Evolutionary conservation across 345 rosid species (phyloP), one percentile per base, ranked within the genome.

Genomic region (Clarkia xantiana): DNA sequence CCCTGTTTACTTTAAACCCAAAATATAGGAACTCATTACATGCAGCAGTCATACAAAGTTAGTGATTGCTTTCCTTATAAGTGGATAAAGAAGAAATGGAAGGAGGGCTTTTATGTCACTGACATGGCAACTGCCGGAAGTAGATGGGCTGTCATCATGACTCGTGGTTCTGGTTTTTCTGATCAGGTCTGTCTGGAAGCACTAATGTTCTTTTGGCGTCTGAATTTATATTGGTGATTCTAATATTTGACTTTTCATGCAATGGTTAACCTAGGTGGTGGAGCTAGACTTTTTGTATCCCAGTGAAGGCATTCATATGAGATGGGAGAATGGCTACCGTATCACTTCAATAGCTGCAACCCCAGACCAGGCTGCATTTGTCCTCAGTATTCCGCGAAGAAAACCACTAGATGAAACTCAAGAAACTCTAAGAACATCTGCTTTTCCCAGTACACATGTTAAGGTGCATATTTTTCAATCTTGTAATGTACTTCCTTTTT

Each of bases 21-120:
- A 42, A 47, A 55, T 51, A 40, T 71, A 91, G 98, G 98, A 49
- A 86, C 93, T 10, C 89, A 79, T 51, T 91, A 81, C 73, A 53
- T 79, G 70, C 98, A 91, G 70, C 98, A 91, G 67, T 91, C 98
- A 1, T 91, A 91, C 57, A 91, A 91, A 79, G 96, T 86, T 29
- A 86, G 98, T 3, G 96, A 91, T 63, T 75, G 96, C 14, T 91
- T 91, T 62, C 98, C 98, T n/a, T n/a, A n/a, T n/a, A 73, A 76
- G 55, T 76, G 79, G 76, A 71, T 76, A 41, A 73, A 68, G 65
- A 76, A 71, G 54, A 76, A 73, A 49, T 73, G 82, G 82, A 73
- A 63, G 60, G 82, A 76, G 62, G 82, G 72, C 10, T 76, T 73
- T 45, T 58, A 62, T 46, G 79, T 76, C 7, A 76, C 82, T 39